Conservation (phyloP, 2,329 filamentous ascomycete species). For the Orbilia brochopaga region DNA sequence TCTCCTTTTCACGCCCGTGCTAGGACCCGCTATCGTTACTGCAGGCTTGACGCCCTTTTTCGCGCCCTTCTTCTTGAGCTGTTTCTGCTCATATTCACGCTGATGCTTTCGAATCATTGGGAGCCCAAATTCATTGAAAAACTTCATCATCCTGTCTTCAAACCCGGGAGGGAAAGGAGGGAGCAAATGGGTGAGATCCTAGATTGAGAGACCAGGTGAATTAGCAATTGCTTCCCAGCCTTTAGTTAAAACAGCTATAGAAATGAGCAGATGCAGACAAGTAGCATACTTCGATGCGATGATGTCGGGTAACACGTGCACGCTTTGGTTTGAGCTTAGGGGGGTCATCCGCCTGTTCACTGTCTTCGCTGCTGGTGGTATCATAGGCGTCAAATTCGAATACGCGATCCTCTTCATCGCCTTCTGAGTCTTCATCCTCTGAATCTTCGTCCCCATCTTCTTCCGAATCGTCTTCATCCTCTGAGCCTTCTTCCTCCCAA, state of each 20-base stretch:
- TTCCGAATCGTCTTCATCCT: background rate
- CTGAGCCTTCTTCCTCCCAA: background rate
- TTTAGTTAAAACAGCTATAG: too few relatives aligned
- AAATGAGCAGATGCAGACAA: too few relatives aligned
- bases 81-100: constrained; percentile 10
- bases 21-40: background rate
- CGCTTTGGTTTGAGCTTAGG: constrained; percentile 6
- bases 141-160: background rate
- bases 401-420: constrained; percentile 9
- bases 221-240: background rate
- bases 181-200: constrained; percentile 10
- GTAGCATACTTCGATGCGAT: too few relatives aligned
- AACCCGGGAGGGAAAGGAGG: constrained; percentile 9
- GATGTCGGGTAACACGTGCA: too few relatives aligned
- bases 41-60: background rate
- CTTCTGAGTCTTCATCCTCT: background rate
- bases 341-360: background rate
- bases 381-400: constrained; percentile 4
- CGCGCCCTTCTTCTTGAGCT: background rate
- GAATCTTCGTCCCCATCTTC: background rate
- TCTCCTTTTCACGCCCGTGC: background rate
- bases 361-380: background rate
- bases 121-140: background rate
- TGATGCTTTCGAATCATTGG: background rate
- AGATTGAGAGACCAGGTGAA: too few relatives aligned